Percentiles rank a stretch among this genome's conserved stretches.
These are phyloP conservation scores for Teratosphaeria zuluensis DNA, from an alignment of 2,329 filamentous ascomycete species.

Conservation along the genomic window DNA sequence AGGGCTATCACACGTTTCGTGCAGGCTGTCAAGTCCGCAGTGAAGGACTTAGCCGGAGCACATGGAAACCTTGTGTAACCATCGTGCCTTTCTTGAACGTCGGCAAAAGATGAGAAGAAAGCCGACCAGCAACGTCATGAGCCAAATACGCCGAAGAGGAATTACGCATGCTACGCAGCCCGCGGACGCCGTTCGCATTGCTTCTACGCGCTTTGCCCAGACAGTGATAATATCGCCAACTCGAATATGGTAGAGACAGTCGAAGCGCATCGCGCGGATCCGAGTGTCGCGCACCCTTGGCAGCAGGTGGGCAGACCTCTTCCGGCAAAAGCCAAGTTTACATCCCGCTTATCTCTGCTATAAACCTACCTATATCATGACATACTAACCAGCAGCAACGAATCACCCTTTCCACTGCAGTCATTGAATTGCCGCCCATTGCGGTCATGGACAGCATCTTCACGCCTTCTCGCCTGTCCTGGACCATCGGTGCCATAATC, in stretches of 20 bases:
- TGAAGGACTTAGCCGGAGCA: not conserved
- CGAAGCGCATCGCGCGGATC: not conserved
- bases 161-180: no score
- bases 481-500: constrained; percentile 16
- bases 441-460: constrained; percentile 8
- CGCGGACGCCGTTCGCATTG: no score
- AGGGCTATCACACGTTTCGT: no score
- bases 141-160: no score
- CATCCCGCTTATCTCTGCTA: not conserved
- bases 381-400: not conserved
- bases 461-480: constrained; percentile 9
- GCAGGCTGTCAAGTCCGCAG: no score
- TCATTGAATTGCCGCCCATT: not conserved
- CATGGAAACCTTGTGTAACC: not conserved
- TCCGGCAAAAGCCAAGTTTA: not conserved
- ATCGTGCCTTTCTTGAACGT: not conserved
- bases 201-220: not conserved
- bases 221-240: not conserved
- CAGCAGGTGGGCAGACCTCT: not conserved
- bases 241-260: not conserved
- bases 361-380: not conserved
- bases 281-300: not conserved
- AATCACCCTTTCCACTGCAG: not conserved
- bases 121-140: not conserved
- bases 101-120: not conserved